Evolutionary conservation across 164 flowering plant genomes (phyloP).

Genomic region (Hamamelis virginiana): DNA sequence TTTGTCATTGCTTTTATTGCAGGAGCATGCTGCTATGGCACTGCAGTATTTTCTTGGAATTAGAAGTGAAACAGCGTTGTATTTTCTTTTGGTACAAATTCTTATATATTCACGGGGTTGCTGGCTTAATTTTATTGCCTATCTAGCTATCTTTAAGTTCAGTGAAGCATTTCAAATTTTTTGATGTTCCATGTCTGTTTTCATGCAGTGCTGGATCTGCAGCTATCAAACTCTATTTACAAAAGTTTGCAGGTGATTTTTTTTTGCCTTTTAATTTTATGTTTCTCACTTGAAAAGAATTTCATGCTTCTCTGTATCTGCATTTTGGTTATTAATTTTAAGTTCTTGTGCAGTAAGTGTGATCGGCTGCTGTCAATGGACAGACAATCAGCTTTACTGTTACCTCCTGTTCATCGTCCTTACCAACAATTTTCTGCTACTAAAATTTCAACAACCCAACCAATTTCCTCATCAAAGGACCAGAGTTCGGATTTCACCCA

Average conservation of each 20-base stretch:
- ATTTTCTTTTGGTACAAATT: slow-evolving; percentile 61
- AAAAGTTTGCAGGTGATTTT: slow-evolving; percentile 69
- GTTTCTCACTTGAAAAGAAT: slow-evolving; percentile 42
- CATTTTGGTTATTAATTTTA: background rate
- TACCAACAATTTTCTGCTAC: slow-evolving; percentile 32
- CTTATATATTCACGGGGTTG: background rate
- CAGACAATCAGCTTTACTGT: slow-evolving; percentile 47
- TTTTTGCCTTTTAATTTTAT: background rate
- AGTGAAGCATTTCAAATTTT: background rate
- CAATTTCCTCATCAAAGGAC: slow-evolving; percentile 32
- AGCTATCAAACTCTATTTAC: slow-evolving; percentile 72
- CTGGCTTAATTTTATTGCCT: background rate
- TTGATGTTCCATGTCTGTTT: background rate
- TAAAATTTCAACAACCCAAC: slow-evolving; percentile 25
- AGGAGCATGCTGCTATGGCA: slow-evolving; percentile 87
- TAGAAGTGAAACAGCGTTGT: slow-evolving; percentile 48
- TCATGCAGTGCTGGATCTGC: slow-evolving; percentile 79
- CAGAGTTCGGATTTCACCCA: slow-evolving; percentile 26
- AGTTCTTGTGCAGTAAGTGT: slow-evolving; percentile 62
- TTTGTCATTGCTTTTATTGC: slow-evolving; percentile 17
- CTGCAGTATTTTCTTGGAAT: slow-evolving; percentile 73
- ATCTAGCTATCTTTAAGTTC: background rate
- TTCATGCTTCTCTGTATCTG: background rate
- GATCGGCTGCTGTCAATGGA: slow-evolving; percentile 65
- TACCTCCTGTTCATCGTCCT: slow-evolving; percentile 78